Evolutionary conservation across 768 basidiomycete species (phyloP), one percentile per base, ranked within the genome.

Genomic region (Daedaleopsis sinensis): DNA sequence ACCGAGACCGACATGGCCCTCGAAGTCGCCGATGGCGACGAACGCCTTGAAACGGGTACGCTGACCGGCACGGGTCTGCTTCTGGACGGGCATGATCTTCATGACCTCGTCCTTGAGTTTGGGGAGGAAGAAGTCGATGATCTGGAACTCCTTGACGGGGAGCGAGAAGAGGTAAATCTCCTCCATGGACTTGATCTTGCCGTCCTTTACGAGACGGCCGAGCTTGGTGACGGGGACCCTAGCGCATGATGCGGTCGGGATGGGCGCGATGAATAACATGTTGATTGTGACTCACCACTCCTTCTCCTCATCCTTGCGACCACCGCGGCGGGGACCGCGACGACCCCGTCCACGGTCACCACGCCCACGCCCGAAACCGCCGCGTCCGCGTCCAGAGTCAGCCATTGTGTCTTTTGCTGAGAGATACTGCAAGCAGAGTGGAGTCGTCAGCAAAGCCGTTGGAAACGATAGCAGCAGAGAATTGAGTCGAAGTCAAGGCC

Each of bases 81-180:
- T 99, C 82, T 98, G 97, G 58, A 99, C 97, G 68, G 97, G 97
- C 90, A 95, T 95, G 76, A 99, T 98, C 78, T 96, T 96, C 97
- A 99, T 99, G 67, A 99, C 97, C 77, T 97, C 95, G 70, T 96
- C 97, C 86, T 99, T 99, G 80, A 99, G 91, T 76, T 93, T 93
- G 70, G 97, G 97, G 51, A 98, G 87, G 93, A 99, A 98, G 77
- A 90, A 88, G 83, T 99, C 97, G 84, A 99, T 91, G 79, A 99
- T 97, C 80, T 99, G 97, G 84, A 81, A 98, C 80, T 99, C 97
- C 82, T 98, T 99, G 79, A 99, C 92, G 63, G 96, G 96, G 66
- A 99, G 91, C 27, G 97, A 99, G 89, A 98, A 99, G 74, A 99
- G 95, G 81, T 98, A 99, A 79, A 98, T 98, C 76, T 99, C 97